Percentiles rank a stretch among this genome's conserved stretches.
Conservation (phyloP, 768 basidiomycete genomes). For the Cytidiella melzeri region DNA sequence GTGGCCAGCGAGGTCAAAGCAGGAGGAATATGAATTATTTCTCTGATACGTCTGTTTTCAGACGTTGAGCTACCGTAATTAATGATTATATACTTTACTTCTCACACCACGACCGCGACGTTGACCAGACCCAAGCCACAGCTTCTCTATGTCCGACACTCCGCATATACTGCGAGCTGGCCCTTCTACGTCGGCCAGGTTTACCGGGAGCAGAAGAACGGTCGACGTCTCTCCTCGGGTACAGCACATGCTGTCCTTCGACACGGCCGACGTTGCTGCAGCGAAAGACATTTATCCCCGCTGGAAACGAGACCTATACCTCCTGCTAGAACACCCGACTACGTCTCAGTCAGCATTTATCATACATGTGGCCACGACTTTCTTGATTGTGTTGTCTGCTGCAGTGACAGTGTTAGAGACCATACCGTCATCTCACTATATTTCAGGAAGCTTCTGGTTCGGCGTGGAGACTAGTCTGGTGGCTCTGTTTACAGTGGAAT, state of each 20-base stretch:
- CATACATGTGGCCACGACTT: conserved; percentile 64
- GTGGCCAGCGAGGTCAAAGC: too few species aligned
- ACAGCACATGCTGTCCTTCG: conserved; percentile 12
- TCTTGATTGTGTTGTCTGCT: conserved; percentile 68
- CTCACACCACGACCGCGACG: too few species aligned
- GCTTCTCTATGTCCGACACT: neutral
- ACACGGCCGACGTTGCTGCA: conserved; percentile 13
- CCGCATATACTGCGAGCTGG: conserved; percentile 1
- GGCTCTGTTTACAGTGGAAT: conserved; percentile 83
- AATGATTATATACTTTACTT: too few species aligned
- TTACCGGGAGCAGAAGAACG: neutral
- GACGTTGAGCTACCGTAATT: too few species aligned
- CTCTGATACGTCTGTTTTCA: too few species aligned
- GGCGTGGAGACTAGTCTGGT: conserved; percentile 84
- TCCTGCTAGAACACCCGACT: conserved; percentile 75
- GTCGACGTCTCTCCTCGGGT: conserved; percentile 2
- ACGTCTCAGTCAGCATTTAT: conserved; percentile 73
- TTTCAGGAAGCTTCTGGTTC: conserved; percentile 71
- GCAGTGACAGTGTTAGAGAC: conserved; percentile 76
- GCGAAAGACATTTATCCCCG: conserved; percentile 25
- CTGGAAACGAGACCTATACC: conserved; percentile 63
- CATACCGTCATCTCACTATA: conserved; percentile 67
- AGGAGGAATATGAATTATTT: too few species aligned
- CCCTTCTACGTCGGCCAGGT: neutral
- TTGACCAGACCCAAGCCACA: too few species aligned